Evolutionary conservation across 176 grass and related monocot species (phyloP), one percentile per base, ranked within the genome.

Genomic region (Metroxylon sagu): DNA sequence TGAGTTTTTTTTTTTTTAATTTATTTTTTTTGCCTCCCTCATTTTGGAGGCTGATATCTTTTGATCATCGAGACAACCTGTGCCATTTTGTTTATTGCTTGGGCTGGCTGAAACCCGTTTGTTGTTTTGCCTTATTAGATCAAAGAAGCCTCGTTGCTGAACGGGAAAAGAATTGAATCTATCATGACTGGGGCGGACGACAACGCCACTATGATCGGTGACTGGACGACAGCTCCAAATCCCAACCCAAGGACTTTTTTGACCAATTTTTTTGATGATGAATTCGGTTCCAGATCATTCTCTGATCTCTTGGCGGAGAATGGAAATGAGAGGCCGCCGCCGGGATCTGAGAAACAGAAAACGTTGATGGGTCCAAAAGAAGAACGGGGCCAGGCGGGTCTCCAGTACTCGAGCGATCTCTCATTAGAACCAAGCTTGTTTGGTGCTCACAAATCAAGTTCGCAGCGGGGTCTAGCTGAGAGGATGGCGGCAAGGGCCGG

Each of bases 401-500:
- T 57, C 8, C 19, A 72, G 59, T 77, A 71, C 16, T 77, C 56
- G 3, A 87, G 48, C 52, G 64, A 83, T 68, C 53, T 73, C 35
- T 62, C 83, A 18, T 54, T 80, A 61, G 56, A 75, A 56, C 66
- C 80, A 25, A 87, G 52, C 59, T 29, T 63, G 18, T 70, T 81
- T 69, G 50, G 10, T 30, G 50, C 56, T 54, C 73, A 79, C 29
- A 98, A 74, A 83, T 72, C 79, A 50, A 83, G 62, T 64, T 71
- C 71, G 35, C 72, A 71, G 54, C 59, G 79, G 25, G 71, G 88
- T 60, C 67, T 99, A 26, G 84, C 85, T 1, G 88, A 89, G 73
- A 86, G 94, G 78, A 93, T 72, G 82, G 81, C 81, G 43, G 85
- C 88, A 0, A 85, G 82, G 64, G 84, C 73, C 15, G 94, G 94